Conservation (phyloP, 768 basidiomycete genomes). For the Boletus insuetus region DNA sequence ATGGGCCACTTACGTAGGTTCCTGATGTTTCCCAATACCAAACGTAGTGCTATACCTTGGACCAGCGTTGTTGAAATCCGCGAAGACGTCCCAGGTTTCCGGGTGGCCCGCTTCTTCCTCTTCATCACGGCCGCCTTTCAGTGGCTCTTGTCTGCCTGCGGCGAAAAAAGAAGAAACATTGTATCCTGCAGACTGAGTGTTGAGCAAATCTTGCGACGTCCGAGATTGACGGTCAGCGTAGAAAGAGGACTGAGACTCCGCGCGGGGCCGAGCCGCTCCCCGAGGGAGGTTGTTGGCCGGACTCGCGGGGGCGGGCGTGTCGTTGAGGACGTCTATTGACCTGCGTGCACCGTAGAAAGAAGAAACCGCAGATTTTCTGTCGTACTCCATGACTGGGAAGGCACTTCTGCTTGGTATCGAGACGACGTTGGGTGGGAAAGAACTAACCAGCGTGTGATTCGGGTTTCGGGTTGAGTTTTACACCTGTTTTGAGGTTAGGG, state of each 20-base stretch:
- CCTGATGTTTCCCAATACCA: constrained; percentile 38
- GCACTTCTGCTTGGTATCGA: neutral
- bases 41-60: constrained; percentile 72
- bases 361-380: constrained; percentile 75
- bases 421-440: constrained; percentile 13
- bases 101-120: constrained; percentile 46
- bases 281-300: constrained; percentile 18
- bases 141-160: constrained; percentile 68
- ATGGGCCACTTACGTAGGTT: constrained; percentile 44
- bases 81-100: constrained; percentile 74
- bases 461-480: neutral
- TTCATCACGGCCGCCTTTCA: constrained; percentile 78
- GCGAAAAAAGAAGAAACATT: constrained; percentile 67
- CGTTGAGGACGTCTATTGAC: constrained; percentile 61
- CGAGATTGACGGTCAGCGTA: constrained; percentile 41
- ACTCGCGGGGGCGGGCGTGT: constrained; percentile 35
- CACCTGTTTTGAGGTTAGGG: constrained; percentile 24
- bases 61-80: constrained; percentile 86
- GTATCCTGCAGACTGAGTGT: constrained; percentile 64
- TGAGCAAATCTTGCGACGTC: constrained; percentile 48
- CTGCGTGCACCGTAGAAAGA: constrained; percentile 72
- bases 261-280: constrained; percentile 43
- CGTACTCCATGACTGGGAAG: constrained; percentile 57
- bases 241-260: constrained; percentile 75
- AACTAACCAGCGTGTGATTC: neutral